These are phyloP conservation scores for Lactifluus volemus DNA, from an alignment of 768 basidiomycete genomes.

Conservation along the genomic window DNA sequence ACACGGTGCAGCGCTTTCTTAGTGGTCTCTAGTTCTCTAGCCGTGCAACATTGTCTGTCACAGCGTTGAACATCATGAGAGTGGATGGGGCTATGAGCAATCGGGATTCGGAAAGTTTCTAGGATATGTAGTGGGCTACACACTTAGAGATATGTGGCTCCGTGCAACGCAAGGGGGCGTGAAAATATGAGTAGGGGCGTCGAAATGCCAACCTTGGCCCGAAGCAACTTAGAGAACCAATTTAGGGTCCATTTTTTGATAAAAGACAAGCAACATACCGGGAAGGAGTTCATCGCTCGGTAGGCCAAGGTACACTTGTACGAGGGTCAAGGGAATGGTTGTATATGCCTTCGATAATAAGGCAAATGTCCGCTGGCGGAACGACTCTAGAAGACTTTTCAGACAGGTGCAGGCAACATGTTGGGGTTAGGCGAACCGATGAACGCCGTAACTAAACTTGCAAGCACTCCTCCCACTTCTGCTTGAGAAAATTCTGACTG, in stretches of 20 bases:
- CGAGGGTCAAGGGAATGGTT: constrained; percentile 46
- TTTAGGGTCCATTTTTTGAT: constrained; percentile 3
- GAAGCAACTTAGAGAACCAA: constrained; percentile 30
- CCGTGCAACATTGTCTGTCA: constrained; percentile 44
- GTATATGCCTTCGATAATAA: constrained; percentile 59
- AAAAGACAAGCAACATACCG: constrained; percentile 22
- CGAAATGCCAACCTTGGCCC: constrained; percentile 43
- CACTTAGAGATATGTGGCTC: neutral
- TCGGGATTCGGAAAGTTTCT: neutral
- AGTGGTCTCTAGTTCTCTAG: constrained; percentile 6
- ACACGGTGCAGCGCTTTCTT: neutral
- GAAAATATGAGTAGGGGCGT: constrained; percentile 38
- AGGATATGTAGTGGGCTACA: neutral
- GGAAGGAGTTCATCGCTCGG: constrained; percentile 26
- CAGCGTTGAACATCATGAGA: constrained; percentile 39
- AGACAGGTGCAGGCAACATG: neutral
- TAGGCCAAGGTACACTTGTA: constrained; percentile 50
- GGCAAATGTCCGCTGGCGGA: constrained; percentile 46
- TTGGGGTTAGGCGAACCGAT: constrained; percentile 32
- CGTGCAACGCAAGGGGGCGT: constrained; percentile 27
- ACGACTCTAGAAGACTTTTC: constrained; percentile 35
- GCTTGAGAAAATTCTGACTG: constrained; percentile 38
- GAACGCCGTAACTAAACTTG: constrained; percentile 39
- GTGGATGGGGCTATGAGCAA: constrained; percentile 33
- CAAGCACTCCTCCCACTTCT: constrained; percentile 38